Evolutionary conservation across 768 basidiomycete genomes (phyloP).

Genomic region (Tephrocybe sp.): DNA sequence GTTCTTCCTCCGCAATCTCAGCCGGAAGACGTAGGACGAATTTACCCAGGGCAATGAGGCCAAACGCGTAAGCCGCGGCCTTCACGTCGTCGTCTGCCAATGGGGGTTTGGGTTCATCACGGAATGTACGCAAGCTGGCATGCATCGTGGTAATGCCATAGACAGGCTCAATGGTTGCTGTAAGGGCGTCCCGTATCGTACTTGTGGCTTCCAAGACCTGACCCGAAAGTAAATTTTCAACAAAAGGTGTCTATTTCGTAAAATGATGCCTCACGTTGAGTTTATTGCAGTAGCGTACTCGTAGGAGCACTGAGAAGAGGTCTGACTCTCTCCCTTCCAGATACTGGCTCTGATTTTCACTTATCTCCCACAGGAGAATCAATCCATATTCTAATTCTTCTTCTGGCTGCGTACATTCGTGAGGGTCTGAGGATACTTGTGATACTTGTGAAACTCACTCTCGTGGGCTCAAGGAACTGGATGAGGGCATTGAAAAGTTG

Average conservation of each 20-base stretch:
- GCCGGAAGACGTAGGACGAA: slow-evolving; percentile 79
- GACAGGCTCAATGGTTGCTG: slow-evolving; percentile 74
- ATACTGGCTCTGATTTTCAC: slow-evolving; percentile 70
- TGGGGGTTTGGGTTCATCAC: slow-evolving; percentile 46
- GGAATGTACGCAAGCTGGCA: slow-evolving; percentile 66
- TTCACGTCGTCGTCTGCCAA: slow-evolving; percentile 51
- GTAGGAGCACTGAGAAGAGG: slow-evolving; percentile 69
- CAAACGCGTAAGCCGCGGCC: slow-evolving; percentile 75
- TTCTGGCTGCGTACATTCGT: slow-evolving; percentile 43
- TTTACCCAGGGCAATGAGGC: slow-evolving; percentile 80
- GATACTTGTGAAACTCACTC: slow-evolving; percentile 42
- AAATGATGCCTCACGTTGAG: slow-evolving; percentile 52
- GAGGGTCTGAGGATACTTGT: background rate
- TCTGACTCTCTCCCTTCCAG: slow-evolving; percentile 82
- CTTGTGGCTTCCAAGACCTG: slow-evolving; percentile 85
- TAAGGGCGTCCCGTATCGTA: slow-evolving; percentile 74
- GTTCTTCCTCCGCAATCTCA: slow-evolving; percentile 85
- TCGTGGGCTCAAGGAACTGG: slow-evolving; percentile 58
- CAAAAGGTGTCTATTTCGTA: background rate
- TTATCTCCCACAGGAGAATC: slow-evolving; percentile 81
- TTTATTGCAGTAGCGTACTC: slow-evolving; percentile 71
- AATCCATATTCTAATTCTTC: slow-evolving; percentile 76
- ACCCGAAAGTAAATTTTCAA: slow-evolving; percentile 1
- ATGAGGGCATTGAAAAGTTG: slow-evolving; percentile 66
- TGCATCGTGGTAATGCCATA: slow-evolving; percentile 86